Conservation (phyloP, 169 alveolate genomes). For the Miamiensis avidus region DNA sequence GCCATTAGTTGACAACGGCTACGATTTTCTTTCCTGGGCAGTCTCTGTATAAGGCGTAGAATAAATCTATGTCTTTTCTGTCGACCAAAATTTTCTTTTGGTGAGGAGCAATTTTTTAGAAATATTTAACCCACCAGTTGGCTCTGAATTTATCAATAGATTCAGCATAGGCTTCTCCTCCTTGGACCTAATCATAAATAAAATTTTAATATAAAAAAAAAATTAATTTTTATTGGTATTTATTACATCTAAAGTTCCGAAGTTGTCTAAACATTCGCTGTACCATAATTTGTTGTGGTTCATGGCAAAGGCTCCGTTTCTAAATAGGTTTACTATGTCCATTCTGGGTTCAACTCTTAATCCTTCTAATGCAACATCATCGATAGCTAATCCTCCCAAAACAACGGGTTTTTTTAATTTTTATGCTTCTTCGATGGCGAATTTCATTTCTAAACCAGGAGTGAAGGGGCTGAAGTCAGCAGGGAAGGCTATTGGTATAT, state of each 20-base stretch:
- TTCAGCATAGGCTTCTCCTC: conserved; percentile 52
- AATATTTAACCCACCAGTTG: conserved; percentile 58
- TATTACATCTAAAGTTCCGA: conserved; percentile 10
- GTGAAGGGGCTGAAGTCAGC: conserved; percentile 54
- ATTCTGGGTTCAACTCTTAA: conserved; percentile 66
- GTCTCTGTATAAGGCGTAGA: conserved; percentile 47
- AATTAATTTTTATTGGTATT: too few relatives aligned
- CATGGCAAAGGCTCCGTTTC: conserved; percentile 5
- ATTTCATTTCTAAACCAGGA: conserved; percentile 73
- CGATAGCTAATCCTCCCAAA: conserved; percentile 64
- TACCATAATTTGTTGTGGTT: conserved; percentile 30
- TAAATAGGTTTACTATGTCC: conserved; percentile 28
- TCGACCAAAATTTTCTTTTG: conserved; percentile 65
- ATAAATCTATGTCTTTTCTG: conserved; percentile 62
- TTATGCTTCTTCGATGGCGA: conserved; percentile 67
- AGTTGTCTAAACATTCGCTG: conserved; percentile 38
- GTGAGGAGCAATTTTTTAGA: conserved; percentile 61
- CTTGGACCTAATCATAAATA: background rate
- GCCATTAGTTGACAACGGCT: conserved; percentile 81
- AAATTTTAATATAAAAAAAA: too few relatives aligned
- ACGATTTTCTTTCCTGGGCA: conserved; percentile 62
- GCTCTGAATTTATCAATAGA: conserved; percentile 42
- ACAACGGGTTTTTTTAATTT: conserved; percentile 55
- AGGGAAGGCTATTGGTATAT: conserved; percentile 32
- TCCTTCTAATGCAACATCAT: conserved; percentile 47